Conservation (phyloP, 2,329 filamentous ascomycete genomes). For the Alternaria sp. region DNA sequence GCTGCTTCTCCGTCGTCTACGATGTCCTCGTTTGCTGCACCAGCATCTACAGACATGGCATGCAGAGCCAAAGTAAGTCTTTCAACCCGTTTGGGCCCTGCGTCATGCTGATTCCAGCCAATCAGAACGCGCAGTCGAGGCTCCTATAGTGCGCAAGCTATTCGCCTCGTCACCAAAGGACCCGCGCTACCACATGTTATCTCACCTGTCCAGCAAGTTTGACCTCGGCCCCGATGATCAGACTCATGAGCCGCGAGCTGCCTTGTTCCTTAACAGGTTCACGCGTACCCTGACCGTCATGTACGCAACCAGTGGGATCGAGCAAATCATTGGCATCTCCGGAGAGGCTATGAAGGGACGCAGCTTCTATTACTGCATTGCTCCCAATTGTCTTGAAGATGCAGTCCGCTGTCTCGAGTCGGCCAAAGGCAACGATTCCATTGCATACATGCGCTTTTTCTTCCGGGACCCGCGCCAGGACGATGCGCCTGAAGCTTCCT, state of each 20-base stretch:
- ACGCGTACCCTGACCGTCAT: conserved; percentile 82
- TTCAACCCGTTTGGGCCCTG: neutral
- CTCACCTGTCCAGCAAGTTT: conserved; percentile 84
- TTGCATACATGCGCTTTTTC: conserved; percentile 86
- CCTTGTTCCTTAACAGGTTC: conserved; percentile 85
- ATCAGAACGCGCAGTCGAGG: conserved; percentile 77
- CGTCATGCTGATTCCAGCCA: conserved; percentile 11
- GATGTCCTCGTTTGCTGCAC: conserved; percentile 87
- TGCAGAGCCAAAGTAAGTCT: conserved; percentile 75
- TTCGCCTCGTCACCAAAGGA: conserved; percentile 84
- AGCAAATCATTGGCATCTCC: conserved; percentile 75
- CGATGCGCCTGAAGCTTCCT: conserved; percentile 40
- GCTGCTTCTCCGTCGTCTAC: conserved; percentile 87
- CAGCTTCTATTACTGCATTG: conserved; percentile 88
- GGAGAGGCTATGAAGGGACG: conserved; percentile 73
- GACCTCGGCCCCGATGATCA: conserved; percentile 58
- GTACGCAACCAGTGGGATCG: conserved; percentile 81
- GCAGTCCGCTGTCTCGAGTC: conserved; percentile 81
- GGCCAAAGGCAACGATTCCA: conserved; percentile 88
- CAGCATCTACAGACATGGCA: conserved; percentile 73
- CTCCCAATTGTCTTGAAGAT: conserved; percentile 76
- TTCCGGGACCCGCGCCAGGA: conserved; percentile 74
- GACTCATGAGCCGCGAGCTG: conserved; percentile 79
- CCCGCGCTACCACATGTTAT: conserved; percentile 88
- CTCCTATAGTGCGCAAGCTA: conserved; percentile 76